A percentile compares a stretch with the other conserved stretches of the same genome.
These are phyloP conservation scores for Talaromyces nanjingensis DNA, from an alignment of 495 filamentous ascomycete genomes.

Conservation along the genomic window DNA sequence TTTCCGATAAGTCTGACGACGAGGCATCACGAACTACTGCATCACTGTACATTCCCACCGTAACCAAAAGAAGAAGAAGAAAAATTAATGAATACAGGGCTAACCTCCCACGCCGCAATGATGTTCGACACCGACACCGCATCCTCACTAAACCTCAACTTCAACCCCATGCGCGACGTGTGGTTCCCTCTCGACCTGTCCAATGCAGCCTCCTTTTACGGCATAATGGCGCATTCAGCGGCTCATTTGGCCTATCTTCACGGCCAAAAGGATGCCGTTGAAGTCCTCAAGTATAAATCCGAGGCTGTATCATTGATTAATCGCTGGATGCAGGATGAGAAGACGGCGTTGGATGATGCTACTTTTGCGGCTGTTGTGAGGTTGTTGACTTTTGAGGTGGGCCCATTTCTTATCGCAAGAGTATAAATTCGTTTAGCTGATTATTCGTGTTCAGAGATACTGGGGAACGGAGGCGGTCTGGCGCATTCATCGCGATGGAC, in stretches of 20 bases:
- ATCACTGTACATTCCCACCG: constrained; percentile 17
- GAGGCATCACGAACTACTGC: constrained; percentile 22
- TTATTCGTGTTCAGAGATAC: constrained; percentile 15
- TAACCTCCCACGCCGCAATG: constrained; percentile 23
- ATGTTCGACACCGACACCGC: constrained; percentile 19
- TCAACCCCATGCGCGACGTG: constrained; percentile 27
- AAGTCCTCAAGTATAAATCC: constrained; percentile 19
- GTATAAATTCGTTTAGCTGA: neutral
- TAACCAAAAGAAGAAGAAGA: neutral
- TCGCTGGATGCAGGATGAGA: constrained; percentile 17
- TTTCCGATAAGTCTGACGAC: constrained; percentile 22
- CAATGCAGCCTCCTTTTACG: constrained; percentile 24
- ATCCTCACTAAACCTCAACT: neutral
- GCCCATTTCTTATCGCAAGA: too few relatives aligned
- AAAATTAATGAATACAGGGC: constrained; percentile 15
- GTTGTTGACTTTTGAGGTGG: constrained; percentile 23
- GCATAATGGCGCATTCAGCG: constrained; percentile 24
- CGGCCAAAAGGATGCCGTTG: constrained; percentile 14
- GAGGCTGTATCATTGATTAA: constrained; percentile 20
- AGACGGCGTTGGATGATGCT: constrained; percentile 21
- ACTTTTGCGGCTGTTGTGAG: constrained; percentile 23
- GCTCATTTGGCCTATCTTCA: constrained; percentile 21
- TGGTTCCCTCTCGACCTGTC: constrained; percentile 27
- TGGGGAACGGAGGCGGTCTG: constrained; percentile 24
- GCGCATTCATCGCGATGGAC: constrained; percentile 21